Evolutionary conservation across 1,284 basidiomycete species (phyloP).

Genomic region (Lignosus rhinocerotis): DNA sequence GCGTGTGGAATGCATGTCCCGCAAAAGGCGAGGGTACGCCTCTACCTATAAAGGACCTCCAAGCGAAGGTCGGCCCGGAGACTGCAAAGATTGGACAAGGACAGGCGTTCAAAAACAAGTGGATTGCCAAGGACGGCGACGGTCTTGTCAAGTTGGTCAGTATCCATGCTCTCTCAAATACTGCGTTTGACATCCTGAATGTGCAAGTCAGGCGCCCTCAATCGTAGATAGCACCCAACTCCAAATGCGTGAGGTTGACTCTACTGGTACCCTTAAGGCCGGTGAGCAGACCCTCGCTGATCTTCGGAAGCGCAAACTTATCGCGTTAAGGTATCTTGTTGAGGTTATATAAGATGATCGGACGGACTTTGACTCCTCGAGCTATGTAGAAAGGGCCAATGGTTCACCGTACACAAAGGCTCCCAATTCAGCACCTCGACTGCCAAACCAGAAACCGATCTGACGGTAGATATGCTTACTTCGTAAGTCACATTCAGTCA

Average conservation of each 20-base stretch:
- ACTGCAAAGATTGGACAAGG: conserved; percentile 78
- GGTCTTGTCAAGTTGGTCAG: conserved; percentile 86
- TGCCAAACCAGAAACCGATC: conserved; percentile 97
- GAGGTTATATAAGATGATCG: conserved; percentile 44
- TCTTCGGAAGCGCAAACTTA: conserved; percentile 90
- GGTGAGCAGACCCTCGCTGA: conserved; percentile 86
- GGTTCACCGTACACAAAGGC: conserved; percentile 91
- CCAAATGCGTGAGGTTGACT: conserved; percentile 76
- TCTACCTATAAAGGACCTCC: conserved; percentile 66
- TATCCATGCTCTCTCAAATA: conserved; percentile 12
- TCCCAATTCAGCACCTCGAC: conserved; percentile 88
- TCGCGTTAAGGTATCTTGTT: conserved; percentile 59
- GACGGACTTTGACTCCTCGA: too few species aligned
- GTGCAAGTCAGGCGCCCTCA: conserved; percentile 47
- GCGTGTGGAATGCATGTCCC: conserved; percentile 87
- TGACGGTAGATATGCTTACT: conserved; percentile 93
- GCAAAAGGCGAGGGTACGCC: conserved; percentile 68
- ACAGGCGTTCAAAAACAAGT: conserved; percentile 95
- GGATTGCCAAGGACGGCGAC: conserved; percentile 91
- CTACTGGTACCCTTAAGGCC: conserved; percentile 65
- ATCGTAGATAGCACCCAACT: conserved; percentile 76
- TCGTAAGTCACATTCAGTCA: conserved; percentile 51
- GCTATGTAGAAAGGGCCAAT: conserved; percentile 86
- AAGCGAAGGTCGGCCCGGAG: conserved; percentile 48
- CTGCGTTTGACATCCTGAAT: not conserved